Percentiles rank a stretch among this genome's conserved stretches.
These are phyloP conservation scores for Skeletonema potamos DNA, from an alignment of 108 stramenopile genomes.

Conservation along the genomic window DNA sequence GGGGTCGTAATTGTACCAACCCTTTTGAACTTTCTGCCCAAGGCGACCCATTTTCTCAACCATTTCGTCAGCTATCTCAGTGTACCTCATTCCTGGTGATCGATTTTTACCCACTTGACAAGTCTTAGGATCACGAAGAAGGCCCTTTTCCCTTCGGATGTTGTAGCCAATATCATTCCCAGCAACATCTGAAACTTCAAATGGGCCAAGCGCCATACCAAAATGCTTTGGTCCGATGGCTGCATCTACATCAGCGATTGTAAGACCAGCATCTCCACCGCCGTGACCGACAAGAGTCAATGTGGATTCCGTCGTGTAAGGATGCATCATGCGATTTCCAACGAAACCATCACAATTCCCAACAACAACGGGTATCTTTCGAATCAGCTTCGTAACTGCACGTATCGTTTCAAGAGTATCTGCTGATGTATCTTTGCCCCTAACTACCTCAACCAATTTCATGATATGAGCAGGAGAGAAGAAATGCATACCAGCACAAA, in stretches of 20 bases:
- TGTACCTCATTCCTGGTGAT: conserved; percentile 66
- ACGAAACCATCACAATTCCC: conserved; percentile 98
- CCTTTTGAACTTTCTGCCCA: conserved; percentile 89
- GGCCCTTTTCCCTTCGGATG: conserved; percentile 77
- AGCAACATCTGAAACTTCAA: conserved; percentile 92
- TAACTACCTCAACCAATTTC: conserved; percentile 94
- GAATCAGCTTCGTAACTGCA: conserved; percentile 78
- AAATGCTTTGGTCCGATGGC: conserved; percentile 61
- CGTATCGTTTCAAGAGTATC: conserved; percentile 79
- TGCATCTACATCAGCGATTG: conserved; percentile 70
- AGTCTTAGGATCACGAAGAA: conserved; percentile 53
- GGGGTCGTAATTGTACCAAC: conserved; percentile 89
- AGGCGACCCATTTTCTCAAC: conserved; percentile 76
- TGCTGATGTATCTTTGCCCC: conserved; percentile 55
- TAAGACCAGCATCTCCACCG: conserved; percentile 50
- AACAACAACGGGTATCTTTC: conserved; percentile 93
- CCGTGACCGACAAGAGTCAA: conserved; percentile 63
- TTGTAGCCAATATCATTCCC: conserved; percentile 94
- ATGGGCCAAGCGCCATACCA: conserved; percentile 90
- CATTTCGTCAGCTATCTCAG: conserved; percentile 89
- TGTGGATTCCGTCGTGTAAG: conserved; percentile 77
- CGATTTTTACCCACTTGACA: conserved; percentile 50
- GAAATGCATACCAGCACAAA: conserved; percentile 96
- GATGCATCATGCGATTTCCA: conserved; percentile 93
- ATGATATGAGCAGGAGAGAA: conserved; percentile 95